These are phyloP conservation scores for Lachancea fermentati DNA, from an alignment of 805 yeast genomes.

Conservation along the genomic window DNA sequence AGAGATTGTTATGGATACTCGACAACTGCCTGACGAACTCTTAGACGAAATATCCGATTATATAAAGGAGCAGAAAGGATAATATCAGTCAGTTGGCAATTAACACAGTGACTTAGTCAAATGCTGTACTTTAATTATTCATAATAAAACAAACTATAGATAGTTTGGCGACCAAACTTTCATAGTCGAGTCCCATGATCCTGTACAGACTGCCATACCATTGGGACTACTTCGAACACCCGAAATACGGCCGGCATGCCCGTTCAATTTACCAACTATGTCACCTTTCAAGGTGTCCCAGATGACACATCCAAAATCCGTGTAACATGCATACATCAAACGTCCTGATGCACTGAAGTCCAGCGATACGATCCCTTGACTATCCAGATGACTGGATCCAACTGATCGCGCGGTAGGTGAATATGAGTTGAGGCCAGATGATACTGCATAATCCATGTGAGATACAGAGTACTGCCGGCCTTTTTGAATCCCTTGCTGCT, in stretches of 20 bases:
- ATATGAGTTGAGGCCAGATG: slow-evolving; percentile 9
- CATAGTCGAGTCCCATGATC: slow-evolving; percentile 75
- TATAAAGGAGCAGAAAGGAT: background rate
- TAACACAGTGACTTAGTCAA: background rate
- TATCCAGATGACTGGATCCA: slow-evolving; percentile 38
- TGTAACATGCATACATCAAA: slow-evolving; percentile 65
- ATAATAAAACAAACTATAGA: too few relatives aligned
- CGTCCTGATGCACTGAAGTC: slow-evolving; percentile 75
- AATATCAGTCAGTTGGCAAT: background rate
- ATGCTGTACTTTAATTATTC: too few relatives aligned
- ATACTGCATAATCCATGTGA: slow-evolving; percentile 27
- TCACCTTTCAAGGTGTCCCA: slow-evolving; percentile 73
- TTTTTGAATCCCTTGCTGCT: slow-evolving; percentile 10
- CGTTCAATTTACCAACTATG: slow-evolving; percentile 59
- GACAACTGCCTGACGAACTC: slow-evolving; percentile 26
- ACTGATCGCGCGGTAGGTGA: slow-evolving; percentile 10
- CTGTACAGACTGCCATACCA: slow-evolving; percentile 72
- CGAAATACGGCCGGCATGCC: slow-evolving; percentile 57
- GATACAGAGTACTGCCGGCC: slow-evolving; percentile 15
- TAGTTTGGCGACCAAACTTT: slow-evolving; percentile 54
- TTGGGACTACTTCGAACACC: slow-evolving; percentile 64
- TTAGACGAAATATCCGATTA: slow-evolving; percentile 12
- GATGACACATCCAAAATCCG: slow-evolving; percentile 66
- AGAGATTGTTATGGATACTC: slow-evolving; percentile 19
- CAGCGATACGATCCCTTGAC: slow-evolving; percentile 65